phyloP scores from a whole-genome alignment of 192 early-diverging fungal species.

The Mortierella alpina region DNA sequence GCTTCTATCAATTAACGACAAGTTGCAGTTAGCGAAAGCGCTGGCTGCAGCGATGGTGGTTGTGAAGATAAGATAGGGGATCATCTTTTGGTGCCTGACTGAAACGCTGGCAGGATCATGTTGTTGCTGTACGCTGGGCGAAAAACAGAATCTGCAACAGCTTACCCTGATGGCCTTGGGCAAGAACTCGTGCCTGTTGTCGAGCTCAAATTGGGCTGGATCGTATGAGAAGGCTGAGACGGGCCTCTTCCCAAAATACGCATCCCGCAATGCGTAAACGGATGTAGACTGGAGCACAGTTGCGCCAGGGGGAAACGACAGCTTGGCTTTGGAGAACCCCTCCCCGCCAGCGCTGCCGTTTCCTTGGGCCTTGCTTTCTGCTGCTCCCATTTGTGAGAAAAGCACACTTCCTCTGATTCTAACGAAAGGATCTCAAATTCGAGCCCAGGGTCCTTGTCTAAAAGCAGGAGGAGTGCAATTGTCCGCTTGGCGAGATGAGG shows the following conservation, averaged over 20 bases:
- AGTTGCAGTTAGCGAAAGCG: neutral
- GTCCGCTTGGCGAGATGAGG: neutral
- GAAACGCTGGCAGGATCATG: too few relatives aligned
- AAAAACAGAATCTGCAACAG: too few relatives aligned
- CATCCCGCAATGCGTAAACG: conserved; percentile 30
- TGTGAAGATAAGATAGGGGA: neutral
- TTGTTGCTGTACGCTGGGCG: too few relatives aligned
- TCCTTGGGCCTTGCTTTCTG: conserved; percentile 41
- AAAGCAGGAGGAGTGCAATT: neutral
- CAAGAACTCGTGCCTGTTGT: conserved; percentile 46
- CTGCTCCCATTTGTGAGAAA: conserved; percentile 30
- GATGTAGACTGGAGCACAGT: conserved; percentile 24
- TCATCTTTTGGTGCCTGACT: neutral
- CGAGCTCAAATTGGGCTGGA: conserved; percentile 39
- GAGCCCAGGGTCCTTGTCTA: neutral
- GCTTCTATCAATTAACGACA: conserved; percentile 25
- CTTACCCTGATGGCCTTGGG: conserved; percentile 51
- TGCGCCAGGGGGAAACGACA: conserved; percentile 31
- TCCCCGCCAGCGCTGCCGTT: conserved; percentile 15
- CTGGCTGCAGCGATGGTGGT: neutral
- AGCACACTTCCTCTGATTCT: neutral
- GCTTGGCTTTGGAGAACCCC: conserved; percentile 33
- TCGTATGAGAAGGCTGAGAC: conserved; percentile 47
- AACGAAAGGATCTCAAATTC: too few relatives aligned
- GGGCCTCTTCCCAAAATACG: conserved; percentile 37